Evolutionary conservation across 1,284 basidiomycete genomes (phyloP), one percentile per base, ranked within the genome.

Genomic region (Neolentinus lepideus): DNA sequence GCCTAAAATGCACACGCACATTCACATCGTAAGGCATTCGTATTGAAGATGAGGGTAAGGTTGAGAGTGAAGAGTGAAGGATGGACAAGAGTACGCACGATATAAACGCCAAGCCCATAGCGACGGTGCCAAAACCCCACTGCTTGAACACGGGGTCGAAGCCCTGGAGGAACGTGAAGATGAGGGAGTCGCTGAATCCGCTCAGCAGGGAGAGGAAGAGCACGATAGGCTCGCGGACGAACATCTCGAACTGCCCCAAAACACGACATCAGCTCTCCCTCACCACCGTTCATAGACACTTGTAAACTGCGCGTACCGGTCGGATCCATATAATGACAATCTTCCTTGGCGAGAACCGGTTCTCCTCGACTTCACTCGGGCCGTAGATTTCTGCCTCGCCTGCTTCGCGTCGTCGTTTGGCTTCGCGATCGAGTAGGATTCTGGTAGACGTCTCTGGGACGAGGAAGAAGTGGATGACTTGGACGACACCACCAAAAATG

Each of bases 211-310:
- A 60, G 2, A 62, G 58, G 35, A 57, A 62, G 31, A 62, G 54
- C 11, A 62, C 60, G 50, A 62, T 62, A 11, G 60, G 60, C 51
- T 62, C 60, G 51, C 57, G 53, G 16, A 52, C 12, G 26, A 62
- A 62, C 60, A 62, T 62, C 50, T 54, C 57, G 50, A 62, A 62
- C 16, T n/a, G n/a, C n/a, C n/a, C n/a, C n/a, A n/a, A n/a, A n/a
- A n/a, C n/a, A n/a, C n/a, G n/a, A n/a, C n/a, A n/a, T n/a, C n/a
- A n/a, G n/a, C n/a, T n/a, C n/a, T n/a, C n/a, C n/a, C n/a, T n/a
- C n/a, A n/a, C n/a, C n/a, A n/a, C n/a, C n/a, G n/a, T n/a, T n/a
- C n/a, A n/a, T n/a, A n/a, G n/a, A n/a, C n/a, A n/a, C n/a, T n/a
- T n/a, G n/a, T n/a, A n/a, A n/a, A n/a, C n/a, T n/a, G n/a, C n/a